phyloP scores from a whole-genome alignment of 257 asterid genomes.

The Ilex aquifolium region DNA sequence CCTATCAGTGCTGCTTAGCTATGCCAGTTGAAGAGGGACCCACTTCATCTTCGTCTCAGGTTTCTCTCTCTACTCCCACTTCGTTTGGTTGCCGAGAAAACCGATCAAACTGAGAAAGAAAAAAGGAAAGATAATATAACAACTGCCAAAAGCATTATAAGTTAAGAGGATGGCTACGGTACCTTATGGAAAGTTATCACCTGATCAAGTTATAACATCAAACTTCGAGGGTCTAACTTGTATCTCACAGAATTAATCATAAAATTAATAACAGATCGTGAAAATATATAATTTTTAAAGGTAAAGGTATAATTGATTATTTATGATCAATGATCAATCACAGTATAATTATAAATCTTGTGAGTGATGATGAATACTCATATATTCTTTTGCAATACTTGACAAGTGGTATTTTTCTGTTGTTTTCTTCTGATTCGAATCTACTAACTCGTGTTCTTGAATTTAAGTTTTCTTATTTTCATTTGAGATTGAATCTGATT shows the following conservation, averaged over 20 bases:
- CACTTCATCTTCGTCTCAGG: conserved; percentile 42
- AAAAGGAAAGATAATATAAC: not conserved
- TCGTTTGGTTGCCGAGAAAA: not conserved
- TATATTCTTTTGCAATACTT: no score
- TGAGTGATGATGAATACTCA: no score
- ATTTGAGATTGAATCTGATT: not conserved
- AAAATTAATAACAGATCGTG: not conserved
- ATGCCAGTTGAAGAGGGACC: conserved; percentile 44
- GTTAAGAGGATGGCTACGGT: not conserved
- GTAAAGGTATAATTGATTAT: no score
- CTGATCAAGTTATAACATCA: not conserved
- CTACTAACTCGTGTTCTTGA: no score
- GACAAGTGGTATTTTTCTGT: no score
- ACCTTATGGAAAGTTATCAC: no score
- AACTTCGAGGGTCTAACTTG: not conserved
- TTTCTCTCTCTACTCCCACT: not conserved
- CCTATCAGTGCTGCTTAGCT: conserved; percentile 32
- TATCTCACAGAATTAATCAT: not conserved
- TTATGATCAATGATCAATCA: no score
- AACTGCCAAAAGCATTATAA: not conserved
- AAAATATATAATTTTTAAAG: no score
- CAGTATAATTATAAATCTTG: no score
- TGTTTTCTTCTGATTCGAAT: no score
- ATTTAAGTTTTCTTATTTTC: not conserved
- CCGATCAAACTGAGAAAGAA: not conserved